phyloP scores from a whole-genome alignment of 345 rosid species.

The Dovyalis caffra region DNA sequence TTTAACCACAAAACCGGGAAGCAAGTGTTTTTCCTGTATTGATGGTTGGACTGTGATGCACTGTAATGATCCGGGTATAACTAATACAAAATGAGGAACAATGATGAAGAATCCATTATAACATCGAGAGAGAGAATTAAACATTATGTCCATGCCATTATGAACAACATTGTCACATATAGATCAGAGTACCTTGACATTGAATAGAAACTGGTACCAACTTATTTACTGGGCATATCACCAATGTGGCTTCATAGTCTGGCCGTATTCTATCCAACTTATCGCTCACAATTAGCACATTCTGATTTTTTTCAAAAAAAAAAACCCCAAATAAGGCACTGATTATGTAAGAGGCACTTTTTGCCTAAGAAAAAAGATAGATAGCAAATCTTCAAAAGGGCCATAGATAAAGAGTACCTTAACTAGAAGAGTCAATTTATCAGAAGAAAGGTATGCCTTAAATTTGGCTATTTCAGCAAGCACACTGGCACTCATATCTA shows the following conservation, averaged over 20 bases:
- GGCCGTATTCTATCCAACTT: constrained; percentile 49
- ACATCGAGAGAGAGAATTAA: not conserved
- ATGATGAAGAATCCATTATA: not conserved
- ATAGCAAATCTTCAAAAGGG: not conserved
- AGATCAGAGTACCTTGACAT: constrained; percentile 47
- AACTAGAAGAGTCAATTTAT: constrained; percentile 35
- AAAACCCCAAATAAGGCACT: not conserved
- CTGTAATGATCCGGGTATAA: constrained; percentile 48
- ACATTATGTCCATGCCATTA: too few species aligned
- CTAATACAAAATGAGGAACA: constrained; percentile 31
- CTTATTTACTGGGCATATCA: constrained; percentile 35
- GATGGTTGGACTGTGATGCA: constrained; percentile 27
- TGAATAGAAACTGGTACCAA: constrained; percentile 36
- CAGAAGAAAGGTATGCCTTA: constrained; percentile 37
- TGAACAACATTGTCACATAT: not conserved
- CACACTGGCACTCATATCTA: constrained; percentile 12
- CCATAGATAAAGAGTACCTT: constrained; percentile 32
- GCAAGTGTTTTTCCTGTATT: constrained; percentile 29
- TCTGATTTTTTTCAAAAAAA: constrained; percentile 8
- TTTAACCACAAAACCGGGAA: constrained; percentile 46
- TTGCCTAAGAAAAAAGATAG: not conserved
- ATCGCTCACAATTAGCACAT: constrained; percentile 38
- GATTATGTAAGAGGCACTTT: not conserved
- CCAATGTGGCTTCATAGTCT: constrained; percentile 41
- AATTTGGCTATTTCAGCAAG: constrained; percentile 22